These are phyloP conservation scores for Mimosa pudica DNA, from an alignment of 306 rosid genomes.

Conservation along the genomic window DNA sequence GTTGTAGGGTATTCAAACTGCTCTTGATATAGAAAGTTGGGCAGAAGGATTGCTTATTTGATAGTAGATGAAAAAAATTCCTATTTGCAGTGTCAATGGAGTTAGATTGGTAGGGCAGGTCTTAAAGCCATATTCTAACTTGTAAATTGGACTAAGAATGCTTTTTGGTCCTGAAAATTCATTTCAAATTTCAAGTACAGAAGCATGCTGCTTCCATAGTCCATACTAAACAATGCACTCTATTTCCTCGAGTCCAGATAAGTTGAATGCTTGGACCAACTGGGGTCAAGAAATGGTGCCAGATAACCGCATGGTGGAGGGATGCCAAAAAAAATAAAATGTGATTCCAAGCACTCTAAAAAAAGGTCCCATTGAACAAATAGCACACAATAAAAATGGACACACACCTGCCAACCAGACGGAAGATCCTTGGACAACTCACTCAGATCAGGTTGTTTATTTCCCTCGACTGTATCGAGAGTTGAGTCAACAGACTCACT, in stretches of 20 bases:
- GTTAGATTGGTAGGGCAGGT: not conserved
- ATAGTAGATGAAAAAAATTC: not conserved
- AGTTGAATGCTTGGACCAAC: too few relatives aligned
- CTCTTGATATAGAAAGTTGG: not conserved
- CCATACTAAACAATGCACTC: too few relatives aligned
- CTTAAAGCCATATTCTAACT: not conserved
- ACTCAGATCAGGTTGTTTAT: constrained; percentile 57
- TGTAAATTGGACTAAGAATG: not conserved
- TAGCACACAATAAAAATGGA: not conserved
- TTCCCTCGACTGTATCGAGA: constrained; percentile 47
- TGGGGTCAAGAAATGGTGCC: too few relatives aligned
- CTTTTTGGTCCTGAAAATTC: constrained; percentile 24
- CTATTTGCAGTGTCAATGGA: not conserved
- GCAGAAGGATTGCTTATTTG: not conserved
- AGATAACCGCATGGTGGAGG: too few relatives aligned
- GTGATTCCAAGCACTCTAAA: constrained; percentile 11
- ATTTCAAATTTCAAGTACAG: constrained; percentile 16
- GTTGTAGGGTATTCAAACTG: not conserved
- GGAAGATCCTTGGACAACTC: constrained; percentile 74
- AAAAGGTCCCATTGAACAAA: constrained; percentile 2
- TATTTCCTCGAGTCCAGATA: too few relatives aligned
- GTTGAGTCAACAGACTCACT: constrained; percentile 40
- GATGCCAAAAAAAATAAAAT: not conserved
- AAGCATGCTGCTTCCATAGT: constrained; percentile 5
- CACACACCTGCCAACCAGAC: constrained; percentile 81